Evolutionary conservation across 1,284 basidiomycete species (phyloP).

Genomic region (Ceratobasidium theobromae): DNA sequence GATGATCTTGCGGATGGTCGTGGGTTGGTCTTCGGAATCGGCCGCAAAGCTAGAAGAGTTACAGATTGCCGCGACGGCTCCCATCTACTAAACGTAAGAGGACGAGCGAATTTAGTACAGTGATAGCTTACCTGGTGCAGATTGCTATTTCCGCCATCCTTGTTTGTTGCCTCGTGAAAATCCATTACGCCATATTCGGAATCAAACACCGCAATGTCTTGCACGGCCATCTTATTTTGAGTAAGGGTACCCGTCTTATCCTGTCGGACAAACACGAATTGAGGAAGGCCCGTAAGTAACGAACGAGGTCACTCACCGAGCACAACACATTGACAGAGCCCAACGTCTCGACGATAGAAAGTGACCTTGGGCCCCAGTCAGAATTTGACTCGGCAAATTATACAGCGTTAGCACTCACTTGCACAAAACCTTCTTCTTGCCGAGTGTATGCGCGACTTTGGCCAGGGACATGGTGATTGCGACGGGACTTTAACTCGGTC

Average conservation of each 20-base stretch:
- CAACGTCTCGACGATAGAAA: conserved; percentile 62
- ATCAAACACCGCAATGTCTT: conserved; percentile 47
- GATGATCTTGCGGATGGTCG: conserved; percentile 43
- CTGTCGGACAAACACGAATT: conserved; percentile 37
- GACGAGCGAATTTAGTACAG: conserved; percentile 20
- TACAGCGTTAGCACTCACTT: conserved; percentile 44
- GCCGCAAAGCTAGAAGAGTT: conserved; percentile 50
- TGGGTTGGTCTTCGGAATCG: conserved; percentile 39
- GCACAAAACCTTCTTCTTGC: conserved; percentile 60
- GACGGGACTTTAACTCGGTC: conserved; percentile 44
- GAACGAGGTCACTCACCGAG: conserved; percentile 41
- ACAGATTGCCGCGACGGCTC: conserved; percentile 47
- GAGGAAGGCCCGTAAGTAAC: conserved; percentile 34
- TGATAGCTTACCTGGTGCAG: conserved; percentile 9
- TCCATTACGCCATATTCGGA: conserved; percentile 49
- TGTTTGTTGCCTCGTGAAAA: conserved; percentile 51
- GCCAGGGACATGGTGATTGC: conserved; percentile 51
- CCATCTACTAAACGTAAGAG: conserved; percentile 37
- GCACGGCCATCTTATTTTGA: conserved; percentile 69
- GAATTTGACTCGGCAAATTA: neutral
- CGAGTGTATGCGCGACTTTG: conserved; percentile 54
- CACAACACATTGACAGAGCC: conserved; percentile 52
- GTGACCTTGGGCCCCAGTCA: conserved; percentile 39
- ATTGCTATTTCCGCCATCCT: conserved; percentile 25
- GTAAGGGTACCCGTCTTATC: conserved; percentile 78